Percentiles rank a stretch among this genome's conserved stretches.
phyloP scores from a whole-genome alignment of 202 grass and related monocot species.

The Carex arenaria region DNA sequence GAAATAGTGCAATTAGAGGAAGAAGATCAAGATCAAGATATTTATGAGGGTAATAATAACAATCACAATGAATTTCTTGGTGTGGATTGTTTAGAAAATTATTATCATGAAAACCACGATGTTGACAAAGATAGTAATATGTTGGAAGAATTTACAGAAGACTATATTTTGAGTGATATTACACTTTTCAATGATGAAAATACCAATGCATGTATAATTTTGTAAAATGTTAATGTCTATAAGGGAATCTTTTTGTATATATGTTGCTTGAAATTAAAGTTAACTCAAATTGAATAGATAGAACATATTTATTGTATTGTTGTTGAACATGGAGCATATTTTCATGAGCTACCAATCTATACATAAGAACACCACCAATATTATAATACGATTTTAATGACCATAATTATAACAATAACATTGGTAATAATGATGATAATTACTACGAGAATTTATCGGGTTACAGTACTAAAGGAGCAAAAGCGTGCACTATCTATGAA shows the following conservation, averaged over 20 bases:
- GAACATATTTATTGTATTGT: too few relatives aligned
- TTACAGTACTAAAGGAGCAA: too few relatives aligned
- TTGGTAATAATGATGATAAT: too few relatives aligned
- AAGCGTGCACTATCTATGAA: too few relatives aligned
- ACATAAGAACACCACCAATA: too few relatives aligned
- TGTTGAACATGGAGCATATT: too few relatives aligned
- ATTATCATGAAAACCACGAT: neutral
- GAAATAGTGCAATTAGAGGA: slow-evolving; percentile 26
- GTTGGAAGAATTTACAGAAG: slow-evolving; percentile 14
- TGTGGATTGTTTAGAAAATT: neutral
- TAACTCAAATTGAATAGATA: neutral
- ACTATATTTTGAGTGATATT: slow-evolving; percentile 10
- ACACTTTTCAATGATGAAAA: slow-evolving; percentile 47
- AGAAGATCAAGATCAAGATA: slow-evolving; percentile 18
- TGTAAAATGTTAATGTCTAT: neutral
- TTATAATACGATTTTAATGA: too few relatives aligned
- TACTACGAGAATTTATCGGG: too few relatives aligned
- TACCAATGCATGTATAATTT: slow-evolving; percentile 33
- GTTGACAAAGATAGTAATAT: slow-evolving; percentile 18
- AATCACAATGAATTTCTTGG: neutral
- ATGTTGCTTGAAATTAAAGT: neutral
- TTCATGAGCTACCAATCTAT: too few relatives aligned
- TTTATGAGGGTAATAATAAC: neutral
- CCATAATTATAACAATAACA: too few relatives aligned
- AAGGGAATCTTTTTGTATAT: neutral